Evolutionary conservation across 306 rosid genomes (phyloP).

Genomic region (Acacia melanoxylon): DNA sequence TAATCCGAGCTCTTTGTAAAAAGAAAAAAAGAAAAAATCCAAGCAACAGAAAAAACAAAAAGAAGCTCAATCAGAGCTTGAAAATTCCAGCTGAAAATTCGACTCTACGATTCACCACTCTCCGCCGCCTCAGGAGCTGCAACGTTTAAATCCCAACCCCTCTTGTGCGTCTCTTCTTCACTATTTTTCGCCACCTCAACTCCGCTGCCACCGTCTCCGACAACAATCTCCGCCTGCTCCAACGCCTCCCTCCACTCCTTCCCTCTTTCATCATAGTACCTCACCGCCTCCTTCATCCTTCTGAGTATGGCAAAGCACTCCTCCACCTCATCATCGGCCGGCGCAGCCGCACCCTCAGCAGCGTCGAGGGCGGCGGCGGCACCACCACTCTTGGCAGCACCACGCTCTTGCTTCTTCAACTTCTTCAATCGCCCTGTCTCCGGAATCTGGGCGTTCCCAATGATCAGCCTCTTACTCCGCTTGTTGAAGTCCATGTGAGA

Average conservation of each 20-base stretch:
- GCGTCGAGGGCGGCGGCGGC: neutral
- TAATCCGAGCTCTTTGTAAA: neutral
- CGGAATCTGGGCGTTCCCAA: neutral
- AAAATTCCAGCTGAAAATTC: neutral
- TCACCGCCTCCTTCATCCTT: conserved; percentile 50
- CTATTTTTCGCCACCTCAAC: neutral
- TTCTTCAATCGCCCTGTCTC: neutral
- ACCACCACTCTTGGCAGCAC: neutral
- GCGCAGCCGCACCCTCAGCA: neutral
- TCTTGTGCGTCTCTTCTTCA: neutral
- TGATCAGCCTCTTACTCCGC: conserved; percentile 11
- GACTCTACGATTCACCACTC: neutral
- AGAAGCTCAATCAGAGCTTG: neutral
- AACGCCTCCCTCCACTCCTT: conserved; percentile 19
- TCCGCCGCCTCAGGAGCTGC: conserved; percentile 53
- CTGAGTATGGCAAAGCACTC: conserved; percentile 50
- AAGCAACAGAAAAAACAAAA: too few relatives aligned
- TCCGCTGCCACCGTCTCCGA: neutral
- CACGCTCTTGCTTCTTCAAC: conserved; percentile 1
- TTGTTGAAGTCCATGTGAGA: conserved; percentile 23
- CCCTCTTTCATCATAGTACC: conserved; percentile 40
- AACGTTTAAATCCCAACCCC: conserved; percentile 49
- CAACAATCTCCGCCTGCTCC: neutral
- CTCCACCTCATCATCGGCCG: conserved; percentile 53
- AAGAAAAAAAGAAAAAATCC: too few relatives aligned